phyloP scores from a whole-genome alignment of 2,329 filamentous ascomycete species.

The Elsinoe perseae region DNA sequence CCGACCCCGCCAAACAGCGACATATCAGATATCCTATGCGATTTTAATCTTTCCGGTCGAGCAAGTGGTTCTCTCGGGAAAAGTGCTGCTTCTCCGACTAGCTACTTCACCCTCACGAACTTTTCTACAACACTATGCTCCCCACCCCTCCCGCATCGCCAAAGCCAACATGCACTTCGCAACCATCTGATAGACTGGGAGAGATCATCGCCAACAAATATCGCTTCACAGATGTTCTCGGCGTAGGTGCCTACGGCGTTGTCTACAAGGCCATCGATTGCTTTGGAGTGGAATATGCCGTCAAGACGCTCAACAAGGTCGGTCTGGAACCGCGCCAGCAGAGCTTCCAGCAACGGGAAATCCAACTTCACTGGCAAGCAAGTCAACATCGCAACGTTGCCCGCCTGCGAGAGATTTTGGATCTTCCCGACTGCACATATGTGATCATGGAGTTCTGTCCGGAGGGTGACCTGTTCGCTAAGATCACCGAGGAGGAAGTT shows the following conservation, averaged over 20 bases:
- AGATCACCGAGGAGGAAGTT: constrained; percentile 90
- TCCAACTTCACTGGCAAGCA: constrained; percentile 80
- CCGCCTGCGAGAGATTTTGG: constrained; percentile 86
- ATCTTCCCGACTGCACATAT: constrained; percentile 85
- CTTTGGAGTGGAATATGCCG: constrained; percentile 76
- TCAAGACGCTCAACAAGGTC: constrained; percentile 93
- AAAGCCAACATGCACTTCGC: constrained; percentile 28
- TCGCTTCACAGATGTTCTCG: constrained; percentile 76
- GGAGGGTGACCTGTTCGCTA: constrained; percentile 92
- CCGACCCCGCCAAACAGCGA: constrained; percentile 7
- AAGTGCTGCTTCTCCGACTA: constrained; percentile 14
- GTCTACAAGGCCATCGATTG: constrained; percentile 86
- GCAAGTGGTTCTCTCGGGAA: constrained; percentile 15
- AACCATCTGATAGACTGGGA: constrained; percentile 78
- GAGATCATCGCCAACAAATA: constrained; percentile 73
- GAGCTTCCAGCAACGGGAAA: constrained; percentile 87
- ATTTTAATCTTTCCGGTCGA: constrained; percentile 15
- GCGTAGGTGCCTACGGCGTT: constrained; percentile 91
- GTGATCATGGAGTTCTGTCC: constrained; percentile 96
- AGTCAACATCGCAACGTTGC: constrained; percentile 89
- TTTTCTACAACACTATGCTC: constrained; percentile 37
- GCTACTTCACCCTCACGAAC: constrained; percentile 30
- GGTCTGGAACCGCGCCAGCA: constrained; percentile 82
- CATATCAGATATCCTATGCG: constrained; percentile 14
- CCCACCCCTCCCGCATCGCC: constrained; percentile 46